A percentile compares a stretch with the other conserved stretches of the same genome.
Conservation (phyloP, 768 basidiomycete species). For the Hericium erinaceus region DNA sequence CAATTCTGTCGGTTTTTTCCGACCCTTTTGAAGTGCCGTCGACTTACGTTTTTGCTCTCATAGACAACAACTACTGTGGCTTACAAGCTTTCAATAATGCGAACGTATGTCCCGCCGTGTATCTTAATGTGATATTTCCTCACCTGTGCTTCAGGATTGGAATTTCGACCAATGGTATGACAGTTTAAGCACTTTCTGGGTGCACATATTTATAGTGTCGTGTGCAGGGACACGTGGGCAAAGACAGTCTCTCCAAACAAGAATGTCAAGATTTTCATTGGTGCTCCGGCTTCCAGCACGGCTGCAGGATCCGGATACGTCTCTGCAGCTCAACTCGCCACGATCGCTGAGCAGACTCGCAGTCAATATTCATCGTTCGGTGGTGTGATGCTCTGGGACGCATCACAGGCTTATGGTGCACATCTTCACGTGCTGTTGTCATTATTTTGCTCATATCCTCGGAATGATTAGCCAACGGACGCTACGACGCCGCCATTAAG, state of each 20-base stretch:
- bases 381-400: slow-evolving; percentile 42
- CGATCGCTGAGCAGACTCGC: slow-evolving; percentile 40
- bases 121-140: background rate
- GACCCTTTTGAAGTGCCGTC: background rate
- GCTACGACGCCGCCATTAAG: slow-evolving; percentile 35
- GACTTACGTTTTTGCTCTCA: background rate
- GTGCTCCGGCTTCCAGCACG: slow-evolving; percentile 47
- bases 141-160: slow-evolving; percentile 29
- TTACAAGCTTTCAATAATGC: slow-evolving; percentile 36
- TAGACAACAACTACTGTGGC: slow-evolving; percentile 52
- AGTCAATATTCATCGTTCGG: slow-evolving; percentile 55
- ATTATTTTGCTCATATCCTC: background rate
- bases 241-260: slow-evolving; percentile 46
- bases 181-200: background rate
- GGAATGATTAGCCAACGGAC: slow-evolving; percentile 28
- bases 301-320: slow-evolving; percentile 58
- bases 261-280: slow-evolving; percentile 58
- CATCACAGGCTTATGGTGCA: slow-evolving; percentile 21
- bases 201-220: background rate
- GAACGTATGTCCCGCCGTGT: slow-evolving; percentile 23
- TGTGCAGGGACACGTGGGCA: slow-evolving; percentile 57
- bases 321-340: slow-evolving; percentile 34
- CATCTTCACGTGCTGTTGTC: background rate
- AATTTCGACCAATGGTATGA: slow-evolving; percentile 46
- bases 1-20: slow-evolving; percentile 44